Evolutionary conservation across 139 green algal species (phyloP), one percentile per base, ranked within the genome.

Genomic region (Micromonas commoda): DNA sequence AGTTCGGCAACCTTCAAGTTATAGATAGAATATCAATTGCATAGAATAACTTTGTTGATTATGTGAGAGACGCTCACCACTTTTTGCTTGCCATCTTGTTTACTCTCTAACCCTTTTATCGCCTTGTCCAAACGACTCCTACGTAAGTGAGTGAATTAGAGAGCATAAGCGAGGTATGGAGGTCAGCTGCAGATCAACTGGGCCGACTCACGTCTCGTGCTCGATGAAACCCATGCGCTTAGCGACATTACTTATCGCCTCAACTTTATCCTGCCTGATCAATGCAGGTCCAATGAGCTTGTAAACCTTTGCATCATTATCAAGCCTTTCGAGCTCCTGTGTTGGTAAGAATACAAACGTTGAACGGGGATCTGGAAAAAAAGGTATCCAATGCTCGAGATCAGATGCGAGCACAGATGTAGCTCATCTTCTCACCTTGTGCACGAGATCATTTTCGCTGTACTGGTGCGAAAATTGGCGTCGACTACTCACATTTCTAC

Each of bases 161-260:
- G 2, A 70, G 16, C 1, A 70, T 39, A 35, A 34, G 63, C 2
- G 31, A 6, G 2, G 34, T 32, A 32, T 23, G 1, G 2, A 70
- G 63, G 23, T 39, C 24, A 28, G 24, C 23, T 21, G 34, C 28
- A 24, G n/a, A 9, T 20, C 16, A 70, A 32, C 31, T 37, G n/a
- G 1, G 9, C 9, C 3, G n/a, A 70, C 63, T 33, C 2, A 70
- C 26, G 34, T 75, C 35, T 90, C 86, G 28, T 71, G 65, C 21
- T 70, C 78, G 64, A 91, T 97, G 82, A 91, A 93, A 52, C 94
- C 90, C 66, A 97, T 81, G n/a, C 92, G 89, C 81, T 96, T 96
- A 1, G 45, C 71, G 28, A 97, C 91, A 80, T 96, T 97, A 4
- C 88, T 80, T 3, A 86, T 89, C 2, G 91, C 92, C 78, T 97